Evolutionary conservation across 2,329 filamentous ascomycete genomes (phyloP).

Genomic region (Calonectria crousiana): DNA sequence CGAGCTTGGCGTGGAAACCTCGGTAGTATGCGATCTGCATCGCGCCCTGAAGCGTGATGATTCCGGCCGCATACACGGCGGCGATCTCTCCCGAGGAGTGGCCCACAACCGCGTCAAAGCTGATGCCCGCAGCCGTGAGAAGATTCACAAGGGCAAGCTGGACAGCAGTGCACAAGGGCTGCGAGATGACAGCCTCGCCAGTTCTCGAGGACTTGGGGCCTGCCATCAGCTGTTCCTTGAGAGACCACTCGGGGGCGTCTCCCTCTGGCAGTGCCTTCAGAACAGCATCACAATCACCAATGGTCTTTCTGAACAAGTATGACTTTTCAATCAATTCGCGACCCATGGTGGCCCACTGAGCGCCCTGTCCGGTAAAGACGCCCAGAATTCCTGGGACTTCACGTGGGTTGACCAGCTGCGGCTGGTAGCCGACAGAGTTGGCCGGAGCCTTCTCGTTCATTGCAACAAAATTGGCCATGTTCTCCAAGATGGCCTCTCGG

Average conservation of each 20-base stretch:
- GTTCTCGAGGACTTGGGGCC: neutral
- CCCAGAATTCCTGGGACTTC: slow-evolving; percentile 21
- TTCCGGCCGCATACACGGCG: neutral
- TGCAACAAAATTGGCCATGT: slow-evolving; percentile 15
- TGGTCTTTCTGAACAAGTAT: neutral
- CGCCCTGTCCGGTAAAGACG: slow-evolving; percentile 45
- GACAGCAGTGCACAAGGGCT: neutral
- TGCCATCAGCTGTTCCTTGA: neutral
- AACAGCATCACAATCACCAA: slow-evolving; percentile 1
- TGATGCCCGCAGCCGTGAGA: neutral
- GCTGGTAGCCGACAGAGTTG: slow-evolving; percentile 5
- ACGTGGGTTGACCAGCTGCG: slow-evolving; percentile 18
- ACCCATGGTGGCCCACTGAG: slow-evolving; percentile 4
- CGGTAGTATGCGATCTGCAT: neutral
- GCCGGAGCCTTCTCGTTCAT: neutral
- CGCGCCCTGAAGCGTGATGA: neutral
- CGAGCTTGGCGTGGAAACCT: neutral
- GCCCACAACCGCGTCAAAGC: neutral
- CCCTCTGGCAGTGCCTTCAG: neutral
- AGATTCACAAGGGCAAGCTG: neutral
- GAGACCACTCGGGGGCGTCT: neutral
- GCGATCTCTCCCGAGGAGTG: slow-evolving; percentile 3
- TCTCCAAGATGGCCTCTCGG: slow-evolving; percentile 9
- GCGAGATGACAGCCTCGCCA: neutral
- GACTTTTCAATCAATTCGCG: neutral